Evolutionary conservation across 441 rosid species (phyloP), one percentile per base, ranked within the genome.

Genomic region (Populus hybrid): DNA sequence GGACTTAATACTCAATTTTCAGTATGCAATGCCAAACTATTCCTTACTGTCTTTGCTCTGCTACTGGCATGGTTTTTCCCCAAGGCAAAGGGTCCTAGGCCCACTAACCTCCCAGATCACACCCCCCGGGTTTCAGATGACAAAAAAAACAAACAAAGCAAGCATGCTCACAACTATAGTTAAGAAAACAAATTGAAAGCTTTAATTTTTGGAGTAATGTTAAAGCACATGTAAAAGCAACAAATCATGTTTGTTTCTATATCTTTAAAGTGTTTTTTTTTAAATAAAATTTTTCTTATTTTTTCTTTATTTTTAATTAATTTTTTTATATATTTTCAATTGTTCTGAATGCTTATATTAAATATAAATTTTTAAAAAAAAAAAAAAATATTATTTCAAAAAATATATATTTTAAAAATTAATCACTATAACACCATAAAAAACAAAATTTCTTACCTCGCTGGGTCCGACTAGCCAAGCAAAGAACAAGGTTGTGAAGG

Each of bases 381-480:
- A 30, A 30, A 30, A 0, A 32, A 30, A 0, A 30, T 30, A 28
- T 28, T 32, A 5, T 32, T 32, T 32, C 0, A 0, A 5, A 32
- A 32, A 32, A 32, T 4, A 5, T 3, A 5, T 0, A 4, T 32
- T 32, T 32, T 0, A 32, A 30, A 32, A 5, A 5, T 6, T 6
- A 34, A 6, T 1, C 2, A 6, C 7, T 34, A 34, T 6, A 0
- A 4, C 36, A 6, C 0, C 8, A 34, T 34, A 6, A 6, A 34
- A 34, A 34, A 34, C 0, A 34, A 6, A 21, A 7, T 35, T 11
- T 38, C 80, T 76, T 82, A 94, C 98, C 97, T 90, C 90, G 38
- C 95, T 91, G 5, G 92, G 92, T 73, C 99, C 99, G 34, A 93
- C 81, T 38, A 95, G 90, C 99, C 99, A 95, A 72, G 85, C 86